Base-by-base conservation (phyloP, 176 grass and related monocot genomes). In the Miscanthus lutarioriparius region DNA sequence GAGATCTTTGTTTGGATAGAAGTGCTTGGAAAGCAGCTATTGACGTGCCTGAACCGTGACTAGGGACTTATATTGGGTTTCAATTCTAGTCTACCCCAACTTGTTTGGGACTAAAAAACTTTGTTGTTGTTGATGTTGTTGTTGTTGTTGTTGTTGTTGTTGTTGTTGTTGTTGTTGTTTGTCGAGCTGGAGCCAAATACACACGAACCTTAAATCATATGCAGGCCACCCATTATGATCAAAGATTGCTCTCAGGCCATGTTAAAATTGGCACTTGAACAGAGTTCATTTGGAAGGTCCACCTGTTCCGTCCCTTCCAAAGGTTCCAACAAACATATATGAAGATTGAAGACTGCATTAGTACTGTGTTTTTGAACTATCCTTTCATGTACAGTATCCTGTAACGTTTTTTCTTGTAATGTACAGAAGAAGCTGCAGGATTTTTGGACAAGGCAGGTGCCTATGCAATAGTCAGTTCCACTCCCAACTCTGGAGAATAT, bases 371-470 rank as follows among this genome's bases (percentile, higher is more conserved):
- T 45, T 45, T 74, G 36, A 15, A 45, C 22, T 68, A 45, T 68
- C 22, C 3, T 54, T 61, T 90, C 25, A 12, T 48, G 74, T 72
- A 39, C n/a, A 62, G 8, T 69, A 70, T 48, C 28, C 59, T 17
- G 63, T 64, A 78, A 80, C 22, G 7, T 37, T 72, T 75, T 27
- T 39, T 19, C 44, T 37, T 69, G 25, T 63, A 82, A 80, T 81
- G 69, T 86, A 4, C 87, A 98, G 93, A 95, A 89, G 81, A 95
- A 87, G 91, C 96, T 69, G 89, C 83, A 6, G 49, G 81, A 40
- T 95, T 83, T 92, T 82, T 98, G 91, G 69, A 95, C 70, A 85
- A 84, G 51, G 87, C 76, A 45, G 96, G 89, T 65, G 96, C 89
- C 49, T 66, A 85, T 37, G 65, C 83, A 53, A 95, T 92, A 71